phyloP scores from a whole-genome alignment of 2,329 filamentous ascomycete species.

The Fusarium poae region DNA sequence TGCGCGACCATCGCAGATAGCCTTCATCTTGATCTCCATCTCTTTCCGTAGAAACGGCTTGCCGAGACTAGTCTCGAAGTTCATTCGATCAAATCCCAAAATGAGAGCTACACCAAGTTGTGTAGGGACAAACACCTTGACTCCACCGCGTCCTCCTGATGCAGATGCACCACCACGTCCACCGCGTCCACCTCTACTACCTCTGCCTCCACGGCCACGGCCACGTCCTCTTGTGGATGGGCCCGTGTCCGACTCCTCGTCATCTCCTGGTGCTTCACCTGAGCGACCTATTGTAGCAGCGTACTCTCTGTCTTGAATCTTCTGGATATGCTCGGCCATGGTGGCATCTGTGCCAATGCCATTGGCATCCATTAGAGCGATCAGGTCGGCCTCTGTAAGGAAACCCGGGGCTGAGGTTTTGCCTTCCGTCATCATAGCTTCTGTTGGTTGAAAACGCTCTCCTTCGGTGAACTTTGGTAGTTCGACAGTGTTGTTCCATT shows the following conservation, averaged over 20 bases:
- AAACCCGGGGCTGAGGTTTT: slow-evolving; percentile 87
- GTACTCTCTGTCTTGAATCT: slow-evolving; percentile 91
- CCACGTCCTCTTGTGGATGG: slow-evolving; percentile 61
- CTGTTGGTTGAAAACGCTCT: slow-evolving; percentile 87
- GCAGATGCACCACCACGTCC: slow-evolving; percentile 57
- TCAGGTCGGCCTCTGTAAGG: slow-evolving; percentile 94
- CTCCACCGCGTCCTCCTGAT: slow-evolving; percentile 61
- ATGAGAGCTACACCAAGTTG: slow-evolving; percentile 91
- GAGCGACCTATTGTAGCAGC: slow-evolving; percentile 72
- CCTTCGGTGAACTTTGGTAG: slow-evolving; percentile 83
- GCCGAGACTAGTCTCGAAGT: slow-evolving; percentile 89
- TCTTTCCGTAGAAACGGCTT: slow-evolving; percentile 98
- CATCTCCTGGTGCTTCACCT: slow-evolving; percentile 54
- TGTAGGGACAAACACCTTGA: slow-evolving; percentile 93
- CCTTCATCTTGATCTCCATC: slow-evolving; percentile 97
- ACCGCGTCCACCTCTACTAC: slow-evolving; percentile 53
- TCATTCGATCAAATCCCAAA: slow-evolving; percentile 94
- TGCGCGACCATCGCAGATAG: slow-evolving; percentile 89
- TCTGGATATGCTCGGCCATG: slow-evolving; percentile 98
- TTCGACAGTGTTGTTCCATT: slow-evolving; percentile 89
- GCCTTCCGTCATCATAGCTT: slow-evolving; percentile 91
- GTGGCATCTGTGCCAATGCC: slow-evolving; percentile 98
- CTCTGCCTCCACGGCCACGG: slow-evolving; percentile 62
- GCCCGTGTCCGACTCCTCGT: slow-evolving; percentile 55
- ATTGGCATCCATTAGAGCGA: slow-evolving; percentile 97